Conservation (phyloP, 495 filamentous ascomycete genomes). For the Massariosphaeria phaeospora region DNA sequence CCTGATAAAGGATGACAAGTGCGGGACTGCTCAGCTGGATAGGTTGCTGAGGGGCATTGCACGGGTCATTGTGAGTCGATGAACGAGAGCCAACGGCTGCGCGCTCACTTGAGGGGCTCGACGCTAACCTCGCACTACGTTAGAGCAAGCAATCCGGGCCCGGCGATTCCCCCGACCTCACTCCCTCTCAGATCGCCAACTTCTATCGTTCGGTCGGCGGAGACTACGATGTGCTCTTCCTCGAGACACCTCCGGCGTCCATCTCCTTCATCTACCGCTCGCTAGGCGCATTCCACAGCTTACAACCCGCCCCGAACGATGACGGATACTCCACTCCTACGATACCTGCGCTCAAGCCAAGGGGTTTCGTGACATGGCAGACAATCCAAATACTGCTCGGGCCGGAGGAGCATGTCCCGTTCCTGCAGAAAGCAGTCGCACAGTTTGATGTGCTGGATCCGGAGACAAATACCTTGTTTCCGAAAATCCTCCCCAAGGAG, state of each 20-base stretch:
- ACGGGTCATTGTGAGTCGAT: conserved; percentile 66
- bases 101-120: not conserved
- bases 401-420: conserved; percentile 80
- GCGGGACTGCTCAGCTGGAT: conserved; percentile 68
- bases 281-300: conserved; percentile 67
- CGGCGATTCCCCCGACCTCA: conserved; percentile 59
- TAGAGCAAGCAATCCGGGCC: conserved; percentile 63
- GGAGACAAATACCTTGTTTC: conserved; percentile 65
- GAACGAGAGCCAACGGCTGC: not conserved
- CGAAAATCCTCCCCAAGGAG: conserved; percentile 66
- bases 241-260: conserved; percentile 64
- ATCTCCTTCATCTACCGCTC: conserved; percentile 90
- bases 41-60: conserved; percentile 74
- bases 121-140: conserved; percentile 21
- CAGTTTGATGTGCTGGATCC: conserved; percentile 72
- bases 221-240: conserved; percentile 83
- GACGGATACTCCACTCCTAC: conserved; percentile 70
- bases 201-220: conserved; percentile 89
- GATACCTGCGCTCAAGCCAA: conserved; percentile 73
- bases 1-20: conserved; percentile 74
- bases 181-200: conserved; percentile 72
- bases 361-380: conserved; percentile 91
- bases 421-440: conserved; percentile 72
- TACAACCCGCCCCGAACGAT: conserved; percentile 54
- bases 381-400: conserved; percentile 84